Base-by-base conservation (phyloP, 2,329 filamentous ascomycete species). In the Nothophaeocryptopus gaeumannii region DNA sequence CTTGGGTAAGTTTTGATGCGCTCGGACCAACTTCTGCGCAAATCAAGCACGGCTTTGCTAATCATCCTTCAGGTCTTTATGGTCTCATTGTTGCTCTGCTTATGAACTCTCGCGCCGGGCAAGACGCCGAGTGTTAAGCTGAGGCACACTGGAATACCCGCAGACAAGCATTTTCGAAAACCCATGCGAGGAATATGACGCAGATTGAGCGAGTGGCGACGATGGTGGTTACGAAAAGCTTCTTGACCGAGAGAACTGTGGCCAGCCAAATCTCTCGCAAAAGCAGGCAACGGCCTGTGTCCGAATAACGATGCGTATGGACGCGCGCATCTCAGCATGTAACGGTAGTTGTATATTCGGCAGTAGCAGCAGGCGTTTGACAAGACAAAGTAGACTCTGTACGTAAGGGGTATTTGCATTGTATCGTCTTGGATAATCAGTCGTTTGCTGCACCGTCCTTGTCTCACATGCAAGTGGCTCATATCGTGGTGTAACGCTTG, bases 1-100 rank as follows among this genome's bases (percentile, higher is more conserved):
- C 63, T 77, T 96, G 85, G 91, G 90, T 93, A 79, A 57, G 85
- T 78, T 12, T 40, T 43, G 32, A 26, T 26, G 20, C 20, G 20
- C 20, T 26, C 20, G 20, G 20, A 26, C 20, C 20, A 26, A 3
- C 7, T 26, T 26, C 20, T 26, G 20, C 20, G 20, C 4, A 26
- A 26, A 7, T 7, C 20, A 26, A 26, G 20, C 20, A 7, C 20
- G 20, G 20, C 20, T 26, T 26, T 35, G 42, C 58, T 60, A 50
- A 56, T 29, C 39, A 53, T 36, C 51, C 37, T 36, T 5, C 56
- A 93, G 89, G 92, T 93, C 89, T 99, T 52, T 99, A 99, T 78
- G 93, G 93, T 73, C 82, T 99, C 68, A 99, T 99, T 72, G 93
- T 99, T 63, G 93, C 93, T 59, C 87, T 99, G 69, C 85, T 99